Evolutionary conservation across 2,329 filamentous ascomycete species (phyloP), one percentile per base, ranked within the genome.

Genomic region (Diaporthe capsici): DNA sequence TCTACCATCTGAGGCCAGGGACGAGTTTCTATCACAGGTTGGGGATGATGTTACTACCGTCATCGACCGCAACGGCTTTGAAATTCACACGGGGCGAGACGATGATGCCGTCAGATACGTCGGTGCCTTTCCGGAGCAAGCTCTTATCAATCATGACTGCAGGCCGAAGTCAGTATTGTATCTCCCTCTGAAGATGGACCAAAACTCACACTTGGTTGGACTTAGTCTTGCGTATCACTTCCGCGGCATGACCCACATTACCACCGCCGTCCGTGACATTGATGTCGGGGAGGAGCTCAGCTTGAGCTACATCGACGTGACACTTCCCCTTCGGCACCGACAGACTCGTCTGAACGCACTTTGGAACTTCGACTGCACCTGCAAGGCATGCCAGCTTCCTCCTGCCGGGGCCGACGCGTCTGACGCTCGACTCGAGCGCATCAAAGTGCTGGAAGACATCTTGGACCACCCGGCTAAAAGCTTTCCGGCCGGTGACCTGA

Each of bases 101-200:
- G 58, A 63, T n/a, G 44, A 63, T 31, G 22, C 22, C 17, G 22
- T 63, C 44, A 53, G 42, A 51, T 49, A 53, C 49, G 57, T 51
- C 17, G 71, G 28, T 2, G 44, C 44, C 31, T 63, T 42, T 47
- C 71, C 57, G 17, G 7, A 42, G n/a, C 53, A 61, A 28, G 71
- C 84, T 53, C 80, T 84, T 3, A 79, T 86, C 73, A 86, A 87
- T 74, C 85, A 87, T 76, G 84, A 84, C 73, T 86, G 85, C 75
- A 81, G 81, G n/a, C 85, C 85, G 31, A 86, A 85, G 77, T 82
- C 81, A 53, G 82, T 81, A 25, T 85, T 84, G 77, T 83, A 83
- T 63, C 84, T 84, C 68, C 83, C 85, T 73, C 78, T 81, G 74
- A 51, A n/a, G 9, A 31, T 2, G 2, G 2, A 22, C 5, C 22